Base-by-base conservation (phyloP, 495 filamentous ascomycete genomes). In the Friedmanniomyces simplex region DNA sequence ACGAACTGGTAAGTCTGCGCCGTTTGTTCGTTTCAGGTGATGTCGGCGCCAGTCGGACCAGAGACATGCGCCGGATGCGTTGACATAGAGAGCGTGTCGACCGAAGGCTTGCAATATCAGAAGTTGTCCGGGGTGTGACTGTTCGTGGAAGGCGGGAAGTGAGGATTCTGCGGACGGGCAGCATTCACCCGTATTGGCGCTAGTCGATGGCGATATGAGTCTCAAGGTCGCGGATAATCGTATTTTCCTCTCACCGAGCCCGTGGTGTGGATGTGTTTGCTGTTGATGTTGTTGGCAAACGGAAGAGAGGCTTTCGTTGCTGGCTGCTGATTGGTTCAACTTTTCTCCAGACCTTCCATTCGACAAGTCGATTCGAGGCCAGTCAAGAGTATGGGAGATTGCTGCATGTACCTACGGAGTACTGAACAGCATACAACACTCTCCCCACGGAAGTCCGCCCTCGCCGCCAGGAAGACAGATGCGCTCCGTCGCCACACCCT, bases 11-110 rank as follows among this genome's bases (percentile, higher is more conserved):
- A 5, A 63, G 39, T 30, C 52, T 63, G 8, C 57, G 57, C 24
- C 61, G n/a, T 43, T 60, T 63, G 11, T 2, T 34, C 36, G 22
- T 12, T 20, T 57, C 52, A 60, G 47, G 61, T 59, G 57, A 53
- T 53, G 49, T 43, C n/a, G 45, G 28, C 32, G 52, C 24, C 20
- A n/a, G 25, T 32, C 45, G 49, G 43, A 25, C 49, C 24, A 60
- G 26, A 57, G 61, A 52, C 61, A 63, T 60, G 60, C 50, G 52
- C 20, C 5, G 46, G 2, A 6, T 21, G 7, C n/a, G 24, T 25
- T 13, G 39, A 45, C 54, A 58, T 62, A 28, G 39, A 18, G 16
- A 0, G 3, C 4, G 3, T 32, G 39, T 43, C 39, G 14, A 43
- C 28, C 28, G 28, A 32, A 32, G 28, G 28, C 28, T 3, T 43